Percentiles rank a stretch among this genome's conserved stretches.
Conservation (phyloP, 257 asterid genomes). For the Lithospermum erythrorhizon region DNA sequence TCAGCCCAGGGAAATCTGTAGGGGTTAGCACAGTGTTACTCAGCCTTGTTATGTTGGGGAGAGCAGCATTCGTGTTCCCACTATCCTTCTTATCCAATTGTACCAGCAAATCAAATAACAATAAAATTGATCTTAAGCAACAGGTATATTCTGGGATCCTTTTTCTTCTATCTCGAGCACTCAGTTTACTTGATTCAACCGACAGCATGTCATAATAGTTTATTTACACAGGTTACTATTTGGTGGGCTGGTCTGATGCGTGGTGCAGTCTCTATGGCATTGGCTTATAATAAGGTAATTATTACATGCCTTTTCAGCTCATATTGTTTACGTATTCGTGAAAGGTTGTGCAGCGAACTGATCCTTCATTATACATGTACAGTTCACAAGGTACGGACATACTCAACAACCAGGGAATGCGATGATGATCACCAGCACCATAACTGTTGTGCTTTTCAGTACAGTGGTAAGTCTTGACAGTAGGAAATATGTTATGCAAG, state of each 20-base stretch:
- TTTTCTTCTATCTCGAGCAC: too few relatives aligned
- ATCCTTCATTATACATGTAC: constrained; percentile 13
- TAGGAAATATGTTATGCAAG: not conserved
- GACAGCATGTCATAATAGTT: not conserved
- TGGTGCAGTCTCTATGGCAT: constrained; percentile 82
- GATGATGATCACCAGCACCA: constrained; percentile 65
- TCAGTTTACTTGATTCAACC: too few relatives aligned
- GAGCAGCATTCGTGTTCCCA: constrained; percentile 20
- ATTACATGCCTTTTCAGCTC: not conserved
- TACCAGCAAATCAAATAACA: constrained; percentile 3
- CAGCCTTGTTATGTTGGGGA: constrained; percentile 16
- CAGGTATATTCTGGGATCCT: constrained; percentile 6
- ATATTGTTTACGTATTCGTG: too few relatives aligned
- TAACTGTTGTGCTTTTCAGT: constrained; percentile 57
- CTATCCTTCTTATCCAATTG: constrained; percentile 9
- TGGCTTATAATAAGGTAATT: constrained; percentile 72
- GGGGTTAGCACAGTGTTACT: constrained; percentile 13
- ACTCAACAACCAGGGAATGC: constrained; percentile 57
- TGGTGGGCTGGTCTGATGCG: constrained; percentile 61
- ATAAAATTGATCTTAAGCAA: constrained; percentile 8
- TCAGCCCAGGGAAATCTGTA: constrained; percentile 13
- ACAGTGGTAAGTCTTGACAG: constrained; percentile 36
- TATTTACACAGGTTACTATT: not conserved
- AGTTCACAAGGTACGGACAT: constrained; percentile 66
- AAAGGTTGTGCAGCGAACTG: too few relatives aligned